These are phyloP conservation scores for Alternaria longipes DNA, from an alignment of 2,329 filamentous ascomycete species.

Conservation along the genomic window DNA sequence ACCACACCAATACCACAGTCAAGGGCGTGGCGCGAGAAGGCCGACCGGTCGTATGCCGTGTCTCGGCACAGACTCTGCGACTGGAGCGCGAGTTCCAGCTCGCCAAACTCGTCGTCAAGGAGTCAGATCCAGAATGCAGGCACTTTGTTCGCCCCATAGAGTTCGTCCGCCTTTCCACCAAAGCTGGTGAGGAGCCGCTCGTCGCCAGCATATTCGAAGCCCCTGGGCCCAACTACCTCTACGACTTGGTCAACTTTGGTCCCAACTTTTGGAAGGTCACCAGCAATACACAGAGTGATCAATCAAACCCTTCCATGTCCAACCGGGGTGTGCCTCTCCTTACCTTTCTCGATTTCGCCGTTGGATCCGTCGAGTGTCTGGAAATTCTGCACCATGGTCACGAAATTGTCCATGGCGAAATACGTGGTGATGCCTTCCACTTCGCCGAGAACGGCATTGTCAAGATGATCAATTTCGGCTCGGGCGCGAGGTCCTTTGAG, in stretches of 20 bases:
- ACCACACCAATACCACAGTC: conserved; percentile 59
- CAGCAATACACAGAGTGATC: conserved; percentile 26
- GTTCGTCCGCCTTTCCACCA: conserved; percentile 73
- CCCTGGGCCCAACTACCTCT: conserved; percentile 77
- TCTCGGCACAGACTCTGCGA: conserved; percentile 82
- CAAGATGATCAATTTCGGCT: conserved; percentile 84
- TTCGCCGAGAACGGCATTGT: conserved; percentile 79
- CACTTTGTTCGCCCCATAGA: conserved; percentile 86
- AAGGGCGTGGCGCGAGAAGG: conserved; percentile 53
- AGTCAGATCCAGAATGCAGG: conserved; percentile 74
- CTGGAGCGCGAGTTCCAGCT: conserved; percentile 90
- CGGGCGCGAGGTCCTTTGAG: conserved; percentile 86
- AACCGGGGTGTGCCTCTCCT: conserved; percentile 73
- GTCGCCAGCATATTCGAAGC: conserved; percentile 83
- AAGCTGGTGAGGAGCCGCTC: conserved; percentile 76
- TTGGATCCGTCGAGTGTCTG: conserved; percentile 84
- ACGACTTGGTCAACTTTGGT: conserved; percentile 77
- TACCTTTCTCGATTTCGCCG: conserved; percentile 87
- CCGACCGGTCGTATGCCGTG: conserved; percentile 75
- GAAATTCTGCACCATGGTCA: conserved; percentile 92
- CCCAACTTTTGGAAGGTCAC: conserved; percentile 61
- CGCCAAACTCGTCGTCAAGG: conserved; percentile 74
- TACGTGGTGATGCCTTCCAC: conserved; percentile 90
- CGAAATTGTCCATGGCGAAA: conserved; percentile 87
- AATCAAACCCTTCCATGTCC: conserved; percentile 21